Evolutionary conservation across 2,329 filamentous ascomycete genomes (phyloP).

Genomic region (Aureobasidium melanogenum): DNA sequence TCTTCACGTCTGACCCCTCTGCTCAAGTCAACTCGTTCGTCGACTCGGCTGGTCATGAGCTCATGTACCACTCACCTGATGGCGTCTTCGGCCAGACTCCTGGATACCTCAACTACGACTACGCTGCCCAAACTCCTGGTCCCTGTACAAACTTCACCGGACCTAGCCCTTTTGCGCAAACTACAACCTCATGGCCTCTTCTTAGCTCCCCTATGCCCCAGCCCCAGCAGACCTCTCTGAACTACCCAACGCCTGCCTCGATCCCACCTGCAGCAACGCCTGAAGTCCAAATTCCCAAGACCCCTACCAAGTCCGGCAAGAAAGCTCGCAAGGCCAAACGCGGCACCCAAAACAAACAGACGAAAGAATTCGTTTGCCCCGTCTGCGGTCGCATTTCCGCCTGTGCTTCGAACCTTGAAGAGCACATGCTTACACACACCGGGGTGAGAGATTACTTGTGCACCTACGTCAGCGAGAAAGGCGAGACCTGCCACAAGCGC

Average conservation of each 20-base stretch:
- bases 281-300: not conserved
- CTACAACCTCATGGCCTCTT: too few species aligned
- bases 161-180: too few species aligned
- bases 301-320: not conserved
- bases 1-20: not conserved
- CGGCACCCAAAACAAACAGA: not conserved
- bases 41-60: not conserved
- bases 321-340: too few species aligned
- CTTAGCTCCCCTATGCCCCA: too few species aligned
- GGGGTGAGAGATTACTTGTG: not conserved
- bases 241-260: not conserved
- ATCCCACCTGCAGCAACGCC: not conserved
- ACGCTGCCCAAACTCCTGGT: not conserved
- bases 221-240: not conserved
- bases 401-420: not conserved
- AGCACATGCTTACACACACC: not conserved
- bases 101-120: not conserved
- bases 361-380: not conserved
- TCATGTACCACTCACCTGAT: too few species aligned
- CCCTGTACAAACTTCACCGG: too few species aligned
- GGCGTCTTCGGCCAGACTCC: too few species aligned
- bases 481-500: not conserved
- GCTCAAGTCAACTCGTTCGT: not conserved
- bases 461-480: not conserved
- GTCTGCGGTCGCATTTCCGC: not conserved